Base-by-base conservation (phyloP, 768 basidiomycete genomes). In the Mycena epipterygia region DNA sequence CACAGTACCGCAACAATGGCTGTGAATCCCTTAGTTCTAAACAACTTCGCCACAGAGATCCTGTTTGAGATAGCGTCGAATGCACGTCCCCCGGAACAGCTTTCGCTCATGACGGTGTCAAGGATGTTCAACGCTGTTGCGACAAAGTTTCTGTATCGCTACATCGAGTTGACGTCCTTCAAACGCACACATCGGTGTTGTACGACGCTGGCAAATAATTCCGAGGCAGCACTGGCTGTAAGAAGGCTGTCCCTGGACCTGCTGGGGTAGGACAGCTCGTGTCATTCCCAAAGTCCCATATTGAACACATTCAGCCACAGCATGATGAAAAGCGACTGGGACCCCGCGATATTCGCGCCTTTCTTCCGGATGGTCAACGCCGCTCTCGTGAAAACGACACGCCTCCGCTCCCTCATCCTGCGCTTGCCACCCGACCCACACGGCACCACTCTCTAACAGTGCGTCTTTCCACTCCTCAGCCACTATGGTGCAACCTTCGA, bases 131-230 rank as follows among this genome's bases (percentile, higher is more conserved):
- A 64, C 13, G 13, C 53, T 8, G 41, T 65, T 48, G 53, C 64
- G 2, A 57, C 37, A 25, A 48, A 57, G 9, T 57, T 49, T 27
- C 2, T 65, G 11, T 65, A 65, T 37, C 52, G 64, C 3, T 25
- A 57, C 39, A 65, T 65, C 32, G 64, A 35, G 14, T 27, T 65
- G 55, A 65, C 32, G 33, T 65, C 63, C 0, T 56, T 64, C 53
- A 39, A 27, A n/a, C 63, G 63, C 8, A 32, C 56, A 0, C n/a
- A 56, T 30, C 53, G 51, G 42, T 64, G 52, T 17, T 55, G 52
- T 27, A 46, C 29, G 5, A 56, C 63, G 3, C 12, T 64, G 19
- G 52, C 39, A 16, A 42, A 56, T 30, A 64, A 27, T 5, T 25
- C 27, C 1, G 32, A 56, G n/a, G 63, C 63, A 21, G 39, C 63